Conservation (phyloP, 352 stramenopile genomes). For the Phytophthora hibernalis region DNA sequence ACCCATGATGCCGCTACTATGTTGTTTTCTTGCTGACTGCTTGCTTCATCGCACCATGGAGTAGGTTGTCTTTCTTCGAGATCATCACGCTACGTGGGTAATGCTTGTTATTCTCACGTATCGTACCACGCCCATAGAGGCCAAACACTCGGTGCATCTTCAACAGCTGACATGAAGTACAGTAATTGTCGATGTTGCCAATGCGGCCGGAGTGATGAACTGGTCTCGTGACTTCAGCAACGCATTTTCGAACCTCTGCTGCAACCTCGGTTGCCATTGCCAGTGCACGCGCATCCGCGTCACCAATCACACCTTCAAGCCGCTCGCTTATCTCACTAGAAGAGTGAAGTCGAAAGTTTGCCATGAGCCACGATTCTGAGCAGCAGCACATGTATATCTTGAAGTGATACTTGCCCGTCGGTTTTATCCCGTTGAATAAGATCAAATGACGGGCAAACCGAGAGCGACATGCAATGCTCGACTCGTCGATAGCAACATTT, state of each 20-base stretch:
- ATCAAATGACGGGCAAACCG: constrained; percentile 9
- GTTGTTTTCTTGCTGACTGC: not conserved
- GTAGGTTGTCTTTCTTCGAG: not conserved
- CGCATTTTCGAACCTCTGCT: not conserved
- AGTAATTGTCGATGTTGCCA: constrained; percentile 16
- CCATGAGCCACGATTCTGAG: constrained; percentile 5
- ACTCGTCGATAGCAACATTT: constrained; percentile 12
- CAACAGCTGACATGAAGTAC: constrained; percentile 3
- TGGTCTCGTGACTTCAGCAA: not conserved
- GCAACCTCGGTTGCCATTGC: not conserved
- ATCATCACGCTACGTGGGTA: constrained; percentile 3
- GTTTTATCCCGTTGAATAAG: constrained; percentile 1
- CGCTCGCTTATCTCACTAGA: not conserved
- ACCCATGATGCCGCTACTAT: not conserved
- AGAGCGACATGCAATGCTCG: constrained; percentile 10
- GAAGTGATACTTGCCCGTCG: constrained; percentile 15
- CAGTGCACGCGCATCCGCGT: not conserved
- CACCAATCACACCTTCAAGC: not conserved
- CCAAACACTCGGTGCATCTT: not conserved
- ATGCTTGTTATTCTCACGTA: constrained; percentile 2
- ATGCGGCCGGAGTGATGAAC: too few relatives aligned
- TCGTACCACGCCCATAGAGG: not conserved
- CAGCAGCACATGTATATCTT: constrained; percentile 12
- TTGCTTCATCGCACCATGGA: constrained; percentile 1
- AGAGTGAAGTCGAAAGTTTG: constrained; percentile 7